Evolutionary conservation across 2,329 filamentous ascomycete species (phyloP), one percentile per base, ranked within the genome.

Genomic region (Phialemonium atrogriseum): DNA sequence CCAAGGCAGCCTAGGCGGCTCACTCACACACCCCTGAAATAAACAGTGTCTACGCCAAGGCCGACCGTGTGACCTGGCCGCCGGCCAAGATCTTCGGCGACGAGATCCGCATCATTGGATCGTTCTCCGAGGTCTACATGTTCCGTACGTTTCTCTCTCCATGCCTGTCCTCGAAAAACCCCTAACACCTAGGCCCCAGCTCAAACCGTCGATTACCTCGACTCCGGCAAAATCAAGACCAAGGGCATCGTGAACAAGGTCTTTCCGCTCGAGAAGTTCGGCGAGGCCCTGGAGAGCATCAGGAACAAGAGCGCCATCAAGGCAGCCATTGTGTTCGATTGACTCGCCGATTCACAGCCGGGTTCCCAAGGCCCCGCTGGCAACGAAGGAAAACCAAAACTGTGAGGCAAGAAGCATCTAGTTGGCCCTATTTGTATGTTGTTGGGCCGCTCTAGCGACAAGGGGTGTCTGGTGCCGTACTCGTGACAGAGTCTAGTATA

Each of bases 281-380:
- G 63, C 27, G 74, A 82, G 51, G 80, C 77, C 39, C 59, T 85
- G 42, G 73, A 83, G 53, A 69, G 73, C 35, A 83, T 85, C 64
- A 73, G 68, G 48, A 77, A 81, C 59, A 83, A 84, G 66, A 72
- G 62, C 32, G 79, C 78, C 37, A 82, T 85, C 51, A 85, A 85
- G 65, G 79, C 79, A 32, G 77, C 76, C 11, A 83, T 85, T 52
- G 70, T 76, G 27, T n/a, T n/a, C n/a, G n/a, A n/a, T n/a, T n/a
- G n/a, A n/a, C n/a, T n/a, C n/a, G n/a, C n/a, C n/a, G n/a, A n/a
- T n/a, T n/a, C n/a, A n/a, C n/a, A n/a, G n/a, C n/a, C n/a, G n/a
- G n/a, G n/a, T n/a, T n/a, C n/a, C n/a, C n/a, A n/a, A n/a, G n/a
- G n/a, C n/a, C n/a, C n/a, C n/a, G n/a, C n/a, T n/a, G n/a, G n/a